Conservation (phyloP, 179 eudicot species). For the Spergularia azorica region DNA sequence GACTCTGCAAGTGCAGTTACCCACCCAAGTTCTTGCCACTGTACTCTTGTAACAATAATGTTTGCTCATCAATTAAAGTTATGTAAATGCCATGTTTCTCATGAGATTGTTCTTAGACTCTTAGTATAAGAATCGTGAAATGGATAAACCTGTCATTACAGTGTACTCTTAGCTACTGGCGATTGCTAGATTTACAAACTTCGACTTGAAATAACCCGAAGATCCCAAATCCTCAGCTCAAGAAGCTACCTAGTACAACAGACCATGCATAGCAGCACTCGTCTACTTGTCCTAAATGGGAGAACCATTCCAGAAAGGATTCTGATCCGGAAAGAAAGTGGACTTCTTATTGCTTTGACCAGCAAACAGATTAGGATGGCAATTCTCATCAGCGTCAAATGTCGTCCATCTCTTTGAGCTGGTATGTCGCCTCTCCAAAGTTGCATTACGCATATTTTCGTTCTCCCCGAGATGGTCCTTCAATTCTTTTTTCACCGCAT, state of each 20-base stretch:
- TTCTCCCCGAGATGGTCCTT: constrained; percentile 71
- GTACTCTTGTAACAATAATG: constrained; percentile 15
- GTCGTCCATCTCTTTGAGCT: constrained; percentile 66
- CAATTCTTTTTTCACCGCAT: constrained; percentile 75
- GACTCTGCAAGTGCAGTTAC: constrained; percentile 9
- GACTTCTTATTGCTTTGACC: constrained; percentile 22
- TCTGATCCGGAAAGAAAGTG: constrained; percentile 22
- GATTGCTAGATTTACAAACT: constrained; percentile 3
- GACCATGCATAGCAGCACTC: neutral
- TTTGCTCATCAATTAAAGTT: neutral
- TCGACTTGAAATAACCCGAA: neutral
- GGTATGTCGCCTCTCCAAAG: constrained; percentile 42
- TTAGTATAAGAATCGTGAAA: neutral
- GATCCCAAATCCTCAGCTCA: neutral
- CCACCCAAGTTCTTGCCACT: neutral
- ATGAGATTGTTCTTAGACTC: neutral
- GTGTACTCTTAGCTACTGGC: neutral
- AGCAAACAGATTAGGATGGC: constrained; percentile 69
- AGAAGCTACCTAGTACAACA: neutral
- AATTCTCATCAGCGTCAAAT: constrained; percentile 69
- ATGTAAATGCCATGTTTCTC: neutral
- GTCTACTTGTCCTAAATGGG: neutral
- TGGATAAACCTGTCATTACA: neutral
- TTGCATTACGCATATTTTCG: constrained; percentile 33
- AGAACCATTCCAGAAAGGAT: constrained; percentile 30